A percentile compares a stretch with the other conserved stretches of the same genome.
These are phyloP conservation scores for Spathaspora sp. DNA, from an alignment of 1,139 yeast species.

Conservation along the genomic window DNA sequence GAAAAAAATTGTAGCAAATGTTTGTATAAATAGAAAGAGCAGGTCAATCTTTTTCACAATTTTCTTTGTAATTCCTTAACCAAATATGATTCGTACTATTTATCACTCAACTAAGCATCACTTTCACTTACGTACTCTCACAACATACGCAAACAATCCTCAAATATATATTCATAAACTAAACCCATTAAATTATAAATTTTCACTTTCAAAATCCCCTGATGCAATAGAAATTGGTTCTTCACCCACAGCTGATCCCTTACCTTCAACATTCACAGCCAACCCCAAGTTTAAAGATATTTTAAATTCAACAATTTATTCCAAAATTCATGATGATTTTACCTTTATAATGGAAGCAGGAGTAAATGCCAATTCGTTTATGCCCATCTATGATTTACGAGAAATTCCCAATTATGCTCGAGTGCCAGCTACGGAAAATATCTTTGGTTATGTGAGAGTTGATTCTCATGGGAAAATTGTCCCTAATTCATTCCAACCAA, in stretches of 20 bases:
- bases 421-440: conserved; percentile 70
- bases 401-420: conserved; percentile 67
- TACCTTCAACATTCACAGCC: conserved; percentile 24
- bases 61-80: background rate
- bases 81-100: conserved; percentile 6
- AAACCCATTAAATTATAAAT: conserved; percentile 12
- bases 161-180: conserved; percentile 27
- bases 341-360: conserved; percentile 63
- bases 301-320: conserved; percentile 27
- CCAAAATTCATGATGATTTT: conserved; percentile 46
- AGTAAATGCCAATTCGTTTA: conserved; percentile 55
- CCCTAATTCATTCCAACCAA: conserved; percentile 56
- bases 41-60: background rate
- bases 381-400: conserved; percentile 75
- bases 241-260: conserved; percentile 15
- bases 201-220: conserved; percentile 19
- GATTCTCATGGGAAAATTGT: conserved; percentile 55
- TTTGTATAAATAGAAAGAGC: background rate
- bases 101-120: background rate
- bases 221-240: conserved; percentile 33
- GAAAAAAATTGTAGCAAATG: background rate
- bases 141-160: conserved; percentile 20
- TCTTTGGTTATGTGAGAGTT: conserved; percentile 69
- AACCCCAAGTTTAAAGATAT: conserved; percentile 29
- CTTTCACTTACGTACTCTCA: conserved; percentile 7